Percentiles rank a stretch among this genome's conserved stretches.
phyloP scores from a whole-genome alignment of 1,284 basidiomycete species.

The Apiotrichum veenhuisii region DNA sequence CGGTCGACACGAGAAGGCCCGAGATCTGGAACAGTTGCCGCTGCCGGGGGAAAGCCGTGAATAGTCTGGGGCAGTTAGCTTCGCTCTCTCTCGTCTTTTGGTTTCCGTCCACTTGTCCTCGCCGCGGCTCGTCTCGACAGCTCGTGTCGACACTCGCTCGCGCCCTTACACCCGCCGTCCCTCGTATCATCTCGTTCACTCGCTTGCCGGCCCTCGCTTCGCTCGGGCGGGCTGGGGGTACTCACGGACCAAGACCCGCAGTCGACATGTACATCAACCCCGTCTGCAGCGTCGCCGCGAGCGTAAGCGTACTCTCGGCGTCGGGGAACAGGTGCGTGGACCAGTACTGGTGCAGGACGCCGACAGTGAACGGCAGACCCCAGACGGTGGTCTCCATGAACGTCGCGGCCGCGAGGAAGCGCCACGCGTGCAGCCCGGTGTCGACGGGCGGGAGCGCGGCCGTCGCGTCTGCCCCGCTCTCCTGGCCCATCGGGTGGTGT shows the following conservation, averaged over 20 bases:
- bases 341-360: constrained; percentile 46
- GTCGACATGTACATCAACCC: constrained; percentile 42
- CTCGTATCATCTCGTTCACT: no score
- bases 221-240: no score
- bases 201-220: no score
- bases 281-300: constrained; percentile 45
- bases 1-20: constrained; percentile 24
- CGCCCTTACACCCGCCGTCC: no score
- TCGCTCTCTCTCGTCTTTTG: no score
- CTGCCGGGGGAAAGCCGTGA: constrained; percentile 28
- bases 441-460: constrained; percentile 39
- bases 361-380: constrained; percentile 45
- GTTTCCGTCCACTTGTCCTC: no score
- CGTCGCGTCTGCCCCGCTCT: no score
- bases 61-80: no score
- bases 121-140: no score
- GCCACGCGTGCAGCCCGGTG: constrained; percentile 39
- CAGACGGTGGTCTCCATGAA: constrained; percentile 41
- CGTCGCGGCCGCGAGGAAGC: constrained; percentile 40
- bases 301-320: constrained; percentile 31
- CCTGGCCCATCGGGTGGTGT: no score
- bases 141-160: no score
- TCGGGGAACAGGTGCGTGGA: constrained; percentile 34
- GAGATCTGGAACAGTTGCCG: constrained; percentile 23
- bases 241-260: constrained; percentile 44